Percentiles rank a stretch among this genome's conserved stretches.
Conservation (phyloP, 106 monocot genomes). For the Apostasia ramifera region DNA sequence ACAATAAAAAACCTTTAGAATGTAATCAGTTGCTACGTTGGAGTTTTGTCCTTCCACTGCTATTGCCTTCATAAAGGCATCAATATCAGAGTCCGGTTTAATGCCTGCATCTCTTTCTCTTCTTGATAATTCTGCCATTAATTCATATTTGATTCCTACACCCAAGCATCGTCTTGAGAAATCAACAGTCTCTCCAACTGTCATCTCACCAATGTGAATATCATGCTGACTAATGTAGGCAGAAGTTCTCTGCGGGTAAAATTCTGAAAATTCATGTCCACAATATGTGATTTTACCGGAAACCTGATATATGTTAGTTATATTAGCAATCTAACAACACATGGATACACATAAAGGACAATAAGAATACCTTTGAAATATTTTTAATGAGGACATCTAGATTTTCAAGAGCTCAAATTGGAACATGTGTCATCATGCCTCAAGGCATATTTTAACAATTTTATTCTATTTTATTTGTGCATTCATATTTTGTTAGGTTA, state of each 20-base stretch:
- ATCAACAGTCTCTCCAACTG: slow-evolving; percentile 80
- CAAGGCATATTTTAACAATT: too few species aligned
- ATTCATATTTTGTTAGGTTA: too few species aligned
- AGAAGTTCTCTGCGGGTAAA: slow-evolving; percentile 60
- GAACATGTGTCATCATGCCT: too few species aligned
- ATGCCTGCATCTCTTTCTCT: slow-evolving; percentile 74
- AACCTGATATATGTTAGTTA: slow-evolving; percentile 20
- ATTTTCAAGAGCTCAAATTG: too few species aligned
- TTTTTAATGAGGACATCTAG: too few species aligned
- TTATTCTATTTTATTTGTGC: too few species aligned
- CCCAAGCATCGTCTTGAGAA: slow-evolving; percentile 75
- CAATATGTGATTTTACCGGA: slow-evolving; percentile 70
- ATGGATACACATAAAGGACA: too few species aligned
- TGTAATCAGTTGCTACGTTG: slow-evolving; percentile 46
- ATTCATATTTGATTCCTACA: slow-evolving; percentile 47
- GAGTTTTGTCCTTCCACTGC: slow-evolving; percentile 41
- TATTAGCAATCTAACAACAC: background rate
- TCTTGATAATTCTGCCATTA: slow-evolving; percentile 63
- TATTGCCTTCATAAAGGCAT: slow-evolving; percentile 74
- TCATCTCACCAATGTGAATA: slow-evolving; percentile 75
- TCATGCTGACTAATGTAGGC: slow-evolving; percentile 91
- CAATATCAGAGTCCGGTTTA: slow-evolving; percentile 71
- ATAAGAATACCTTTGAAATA: too few species aligned
- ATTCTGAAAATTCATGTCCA: slow-evolving; percentile 64
- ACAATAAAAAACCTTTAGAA: slow-evolving; percentile 47